Percentiles rank a stretch among this genome's conserved stretches.
These are phyloP conservation scores for Litsea cubeba DNA, from an alignment of 164 flowering plant species.

Conservation along the genomic window DNA sequence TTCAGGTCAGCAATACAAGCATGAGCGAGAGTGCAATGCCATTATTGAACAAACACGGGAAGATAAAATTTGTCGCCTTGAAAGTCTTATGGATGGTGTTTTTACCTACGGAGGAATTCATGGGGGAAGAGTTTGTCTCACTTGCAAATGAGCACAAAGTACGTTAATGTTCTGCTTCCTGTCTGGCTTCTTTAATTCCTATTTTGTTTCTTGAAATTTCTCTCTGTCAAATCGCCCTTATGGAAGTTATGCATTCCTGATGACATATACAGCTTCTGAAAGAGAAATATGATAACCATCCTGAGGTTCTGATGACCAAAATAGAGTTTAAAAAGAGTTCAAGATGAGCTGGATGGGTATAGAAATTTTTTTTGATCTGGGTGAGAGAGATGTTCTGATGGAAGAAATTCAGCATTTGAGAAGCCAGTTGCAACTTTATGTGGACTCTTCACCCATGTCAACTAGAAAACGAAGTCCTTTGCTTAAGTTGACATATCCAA, in stretches of 20 bases:
- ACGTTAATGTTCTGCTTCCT: background rate
- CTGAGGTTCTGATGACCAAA: slow-evolving; percentile 60
- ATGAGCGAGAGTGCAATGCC: slow-evolving; percentile 95
- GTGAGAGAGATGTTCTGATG: slow-evolving; percentile 83
- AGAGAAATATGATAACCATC: slow-evolving; percentile 86
- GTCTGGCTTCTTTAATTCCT: background rate
- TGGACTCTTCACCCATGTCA: slow-evolving; percentile 51
- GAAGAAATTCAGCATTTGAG: slow-evolving; percentile 91
- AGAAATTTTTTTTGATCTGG: slow-evolving; percentile 74
- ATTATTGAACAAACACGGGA: slow-evolving; percentile 79
- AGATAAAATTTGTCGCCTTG: slow-evolving; percentile 90
- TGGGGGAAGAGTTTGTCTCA: slow-evolving; percentile 74
- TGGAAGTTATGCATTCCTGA: background rate
- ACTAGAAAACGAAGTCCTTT: slow-evolving; percentile 40
- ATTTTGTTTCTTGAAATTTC: background rate
- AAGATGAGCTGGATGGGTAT: slow-evolving; percentile 70
- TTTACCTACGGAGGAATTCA: slow-evolving; percentile 78
- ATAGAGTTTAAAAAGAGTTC: slow-evolving; percentile 72
- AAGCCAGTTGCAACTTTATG: slow-evolving; percentile 69
- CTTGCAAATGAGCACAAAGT: slow-evolving; percentile 79
- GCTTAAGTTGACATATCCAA: slow-evolving; percentile 52
- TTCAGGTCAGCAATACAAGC: slow-evolving; percentile 95
- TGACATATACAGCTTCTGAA: slow-evolving; percentile 57
- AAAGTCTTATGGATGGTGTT: slow-evolving; percentile 94
- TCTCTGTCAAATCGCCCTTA: slow-evolving; percentile 7